Evolutionary conservation across 768 basidiomycete genomes (phyloP), one percentile per base, ranked within the genome.

Genomic region (Pisolithus albus): DNA sequence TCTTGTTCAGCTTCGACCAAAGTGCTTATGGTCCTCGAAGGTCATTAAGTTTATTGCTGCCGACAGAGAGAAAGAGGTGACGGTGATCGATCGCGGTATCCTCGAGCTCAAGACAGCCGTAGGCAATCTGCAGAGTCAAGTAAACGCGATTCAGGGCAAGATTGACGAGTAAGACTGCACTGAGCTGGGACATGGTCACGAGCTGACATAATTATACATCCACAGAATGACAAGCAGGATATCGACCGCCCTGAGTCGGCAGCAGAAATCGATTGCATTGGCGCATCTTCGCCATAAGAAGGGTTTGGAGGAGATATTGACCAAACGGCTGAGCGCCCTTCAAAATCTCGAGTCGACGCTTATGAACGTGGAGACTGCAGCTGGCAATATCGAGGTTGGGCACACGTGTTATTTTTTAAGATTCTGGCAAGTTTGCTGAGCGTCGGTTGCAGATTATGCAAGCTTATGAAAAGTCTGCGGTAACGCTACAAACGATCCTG

Each of bases 341-440:
- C 79, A 82, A 51, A 88, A 82, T 36, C 72, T 97, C 7, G 83
- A 88, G 56, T 73, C 80, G 11, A 92, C 92, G 0, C 66, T 96
- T 36, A 71, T 90, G 42, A 78, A 81, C 42, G 90, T 97, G 5
- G 92, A 98, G 68, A 79, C 83, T 3, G 89, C 93, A n/a, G 88
- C 88, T 26, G 86, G 85, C 3, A 88, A 97, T 66, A 76, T 93
- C 10, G 85, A 92, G 75, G 93, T 93, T 34, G 34, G 34, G 21
- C 21, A 11, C 13, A 34, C 34, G 62, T 40, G 71, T 4, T 4
- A 21, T 41, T 11, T 42, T 13, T 19, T 41, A 10, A 3, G 1
- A 42, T 23, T 11, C 41, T 11, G 18, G 37, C 26, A 7, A 3
- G 44, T 2, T 30, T 47, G 47, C 51, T 55, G 23, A 49, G 26